Percentiles rank a stretch among this genome's conserved stretches.
phyloP scores from a whole-genome alignment of 352 stramenopile genomes.

The Globisporangium orthogonon region DNA sequence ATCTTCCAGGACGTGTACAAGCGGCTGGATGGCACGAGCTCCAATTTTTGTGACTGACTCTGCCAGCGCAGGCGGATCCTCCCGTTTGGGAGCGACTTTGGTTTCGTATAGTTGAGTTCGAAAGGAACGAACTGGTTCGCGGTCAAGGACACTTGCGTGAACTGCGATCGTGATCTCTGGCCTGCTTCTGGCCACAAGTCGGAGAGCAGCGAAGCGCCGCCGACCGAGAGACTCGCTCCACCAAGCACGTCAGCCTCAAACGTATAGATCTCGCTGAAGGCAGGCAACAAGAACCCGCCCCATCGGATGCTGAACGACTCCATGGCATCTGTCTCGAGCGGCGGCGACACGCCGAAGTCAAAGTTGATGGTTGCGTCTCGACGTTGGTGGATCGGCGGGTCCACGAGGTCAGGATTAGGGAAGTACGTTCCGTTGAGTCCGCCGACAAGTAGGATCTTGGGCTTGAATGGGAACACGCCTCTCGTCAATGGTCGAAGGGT shows the following conservation, averaged over 20 bases:
- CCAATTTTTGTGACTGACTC: conserved; percentile 37
- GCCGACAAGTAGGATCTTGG: conserved; percentile 38
- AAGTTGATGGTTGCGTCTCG: conserved; percentile 35
- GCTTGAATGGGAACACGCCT: conserved; percentile 28
- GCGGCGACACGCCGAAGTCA: conserved; percentile 36
- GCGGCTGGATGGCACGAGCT: conserved; percentile 32
- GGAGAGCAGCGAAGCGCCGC: conserved; percentile 6
- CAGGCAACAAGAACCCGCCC: conserved; percentile 40
- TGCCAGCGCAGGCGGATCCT: conserved; percentile 40
- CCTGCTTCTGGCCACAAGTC: conserved; percentile 18
- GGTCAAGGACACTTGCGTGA: conserved; percentile 15
- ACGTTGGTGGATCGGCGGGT: conserved; percentile 20
- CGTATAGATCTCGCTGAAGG: conserved; percentile 50
- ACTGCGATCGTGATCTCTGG: conserved; percentile 7
- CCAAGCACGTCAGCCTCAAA: conserved; percentile 36
- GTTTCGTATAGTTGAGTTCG: conserved; percentile 51
- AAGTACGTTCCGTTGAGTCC: conserved; percentile 58
- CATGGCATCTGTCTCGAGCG: conserved; percentile 25
- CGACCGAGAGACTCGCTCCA: conserved; percentile 24
- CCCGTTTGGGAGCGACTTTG: conserved; percentile 18
- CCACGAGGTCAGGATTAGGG: conserved; percentile 18
- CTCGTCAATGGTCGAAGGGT: conserved; percentile 17
- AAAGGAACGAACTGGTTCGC: conserved; percentile 34
- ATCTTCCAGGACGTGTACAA: conserved; percentile 54
- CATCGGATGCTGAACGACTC: conserved; percentile 54